Percentiles rank a stretch among this genome's conserved stretches.
Evolutionary conservation across 306 rosid genomes (phyloP).

Genomic region (Pterocarpus santalinus): DNA sequence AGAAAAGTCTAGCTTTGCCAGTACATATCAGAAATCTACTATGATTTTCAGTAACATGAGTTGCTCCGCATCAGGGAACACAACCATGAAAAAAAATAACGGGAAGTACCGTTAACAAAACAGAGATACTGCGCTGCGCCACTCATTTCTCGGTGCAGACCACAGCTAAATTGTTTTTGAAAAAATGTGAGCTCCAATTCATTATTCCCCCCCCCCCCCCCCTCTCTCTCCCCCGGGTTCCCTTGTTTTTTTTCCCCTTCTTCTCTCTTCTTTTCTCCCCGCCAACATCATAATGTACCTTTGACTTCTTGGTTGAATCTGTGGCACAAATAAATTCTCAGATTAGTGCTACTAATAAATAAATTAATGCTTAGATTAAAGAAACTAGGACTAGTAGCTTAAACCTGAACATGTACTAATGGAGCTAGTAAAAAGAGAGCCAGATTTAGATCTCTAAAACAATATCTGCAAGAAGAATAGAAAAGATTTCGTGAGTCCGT

Average conservation of each 20-base stretch:
- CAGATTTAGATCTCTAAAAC: constrained; percentile 85
- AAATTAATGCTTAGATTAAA: background rate
- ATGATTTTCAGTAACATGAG: constrained; percentile 67
- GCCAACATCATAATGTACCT: constrained; percentile 32
- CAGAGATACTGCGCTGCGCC: constrained; percentile 46
- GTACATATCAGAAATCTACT: constrained; percentile 50
- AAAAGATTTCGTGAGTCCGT: constrained; percentile 34
- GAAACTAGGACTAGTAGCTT: background rate
- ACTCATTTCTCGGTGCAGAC: constrained; percentile 32
- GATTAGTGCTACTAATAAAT: constrained; percentile 15
- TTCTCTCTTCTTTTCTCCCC: background rate
- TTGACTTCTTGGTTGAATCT: constrained; percentile 47
- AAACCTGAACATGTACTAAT: constrained; percentile 52
- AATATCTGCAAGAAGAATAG: constrained; percentile 71
- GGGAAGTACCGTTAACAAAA: constrained; percentile 56
- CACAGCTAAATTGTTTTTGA: constrained; percentile 40
- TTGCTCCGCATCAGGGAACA: constrained; percentile 61
- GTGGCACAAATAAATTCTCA: constrained; percentile 21
- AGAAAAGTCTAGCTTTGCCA: constrained; percentile 50
- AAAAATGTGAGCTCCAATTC: constrained; percentile 55
- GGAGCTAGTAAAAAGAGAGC: constrained; percentile 35
- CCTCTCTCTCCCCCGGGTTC: background rate
- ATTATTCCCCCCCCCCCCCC: background rate
- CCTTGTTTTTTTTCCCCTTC: too few species aligned
- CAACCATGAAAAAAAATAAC: constrained; percentile 88